Conservation (phyloP, 441 rosid genomes). For the Gossypium aridum region DNA sequence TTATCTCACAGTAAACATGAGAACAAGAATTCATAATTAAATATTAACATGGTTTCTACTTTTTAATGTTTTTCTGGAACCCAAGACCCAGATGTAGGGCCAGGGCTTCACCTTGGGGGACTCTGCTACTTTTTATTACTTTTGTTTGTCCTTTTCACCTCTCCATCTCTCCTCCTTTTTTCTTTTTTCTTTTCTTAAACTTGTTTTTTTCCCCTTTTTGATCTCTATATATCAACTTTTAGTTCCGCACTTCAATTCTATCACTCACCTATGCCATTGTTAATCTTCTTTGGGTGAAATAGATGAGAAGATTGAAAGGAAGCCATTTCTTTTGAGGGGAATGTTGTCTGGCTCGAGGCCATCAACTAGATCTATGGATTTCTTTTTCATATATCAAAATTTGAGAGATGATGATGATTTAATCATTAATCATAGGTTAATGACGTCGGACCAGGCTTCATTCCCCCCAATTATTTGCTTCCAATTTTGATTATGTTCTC, state of each 20-base stretch:
- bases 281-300: not conserved
- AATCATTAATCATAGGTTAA: constrained; percentile 21
- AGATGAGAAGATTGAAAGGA: constrained; percentile 15
- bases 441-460: constrained; percentile 86
- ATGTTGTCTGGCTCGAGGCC: constrained; percentile 99
- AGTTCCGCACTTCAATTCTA: not conserved
- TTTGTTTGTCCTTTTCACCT: constrained; percentile 39
- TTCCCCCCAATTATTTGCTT: constrained; percentile 62
- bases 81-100: constrained; percentile 24
- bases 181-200: not conserved
- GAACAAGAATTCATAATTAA: no score
- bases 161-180: constrained; percentile 11
- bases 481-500: not conserved
- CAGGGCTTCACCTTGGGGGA: constrained; percentile 14
- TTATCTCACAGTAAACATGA: no score
- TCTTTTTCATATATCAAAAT: not conserved
- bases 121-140: constrained; percentile 36
- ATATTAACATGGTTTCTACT: not conserved
- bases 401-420: constrained; percentile 3
- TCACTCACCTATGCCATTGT: not conserved
- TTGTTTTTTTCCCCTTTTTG: no score
- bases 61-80: constrained; percentile 11
- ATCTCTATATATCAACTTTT: constrained; percentile 18
- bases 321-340: constrained; percentile 78
- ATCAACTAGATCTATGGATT: constrained; percentile 23